phyloP scores from a whole-genome alignment of 257 asterid genomes.

The Forsythia suspensa region DNA sequence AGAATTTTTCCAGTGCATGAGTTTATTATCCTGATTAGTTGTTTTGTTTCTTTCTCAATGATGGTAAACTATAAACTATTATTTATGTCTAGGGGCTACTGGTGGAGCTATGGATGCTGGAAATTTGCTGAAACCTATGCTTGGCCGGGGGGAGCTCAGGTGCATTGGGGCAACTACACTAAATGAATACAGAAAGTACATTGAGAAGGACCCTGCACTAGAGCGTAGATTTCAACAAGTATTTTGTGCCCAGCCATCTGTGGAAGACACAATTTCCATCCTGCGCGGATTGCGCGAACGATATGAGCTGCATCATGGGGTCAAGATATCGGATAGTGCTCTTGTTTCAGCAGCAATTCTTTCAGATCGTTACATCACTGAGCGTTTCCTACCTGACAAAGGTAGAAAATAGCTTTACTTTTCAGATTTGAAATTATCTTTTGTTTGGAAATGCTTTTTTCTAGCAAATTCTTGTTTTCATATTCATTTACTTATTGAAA shows the following conservation, averaged over 20 bases:
- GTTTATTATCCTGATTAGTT: constrained; percentile 16
- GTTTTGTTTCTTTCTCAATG: constrained; percentile 11
- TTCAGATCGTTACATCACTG: constrained; percentile 87
- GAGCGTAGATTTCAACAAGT: constrained; percentile 97
- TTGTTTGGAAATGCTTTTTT: background rate
- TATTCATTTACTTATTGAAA: background rate
- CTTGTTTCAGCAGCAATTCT: constrained; percentile 89
- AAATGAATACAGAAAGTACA: constrained; percentile 82
- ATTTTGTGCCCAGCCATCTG: constrained; percentile 88
- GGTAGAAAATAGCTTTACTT: constrained; percentile 39
- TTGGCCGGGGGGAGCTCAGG: constrained; percentile 91
- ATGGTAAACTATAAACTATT: constrained; percentile 9
- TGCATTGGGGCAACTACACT: constrained; percentile 95
- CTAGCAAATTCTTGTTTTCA: background rate
- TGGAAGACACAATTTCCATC: constrained; percentile 85
- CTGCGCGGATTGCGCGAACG: constrained; percentile 96
- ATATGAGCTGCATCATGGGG: constrained; percentile 93
- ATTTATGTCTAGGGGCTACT: constrained; percentile 58
- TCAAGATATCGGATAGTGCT: constrained; percentile 87
- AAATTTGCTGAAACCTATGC: constrained; percentile 91
- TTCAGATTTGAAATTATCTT: background rate
- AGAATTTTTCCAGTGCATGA: background rate
- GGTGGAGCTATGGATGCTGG: constrained; percentile 97
- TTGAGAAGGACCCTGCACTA: constrained; percentile 94
- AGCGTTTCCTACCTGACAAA: constrained; percentile 89